Percentiles rank a stretch among this genome's conserved stretches.
phyloP scores from a whole-genome alignment of 2,329 filamentous ascomycete species.

The Colletotrichum sp. region DNA sequence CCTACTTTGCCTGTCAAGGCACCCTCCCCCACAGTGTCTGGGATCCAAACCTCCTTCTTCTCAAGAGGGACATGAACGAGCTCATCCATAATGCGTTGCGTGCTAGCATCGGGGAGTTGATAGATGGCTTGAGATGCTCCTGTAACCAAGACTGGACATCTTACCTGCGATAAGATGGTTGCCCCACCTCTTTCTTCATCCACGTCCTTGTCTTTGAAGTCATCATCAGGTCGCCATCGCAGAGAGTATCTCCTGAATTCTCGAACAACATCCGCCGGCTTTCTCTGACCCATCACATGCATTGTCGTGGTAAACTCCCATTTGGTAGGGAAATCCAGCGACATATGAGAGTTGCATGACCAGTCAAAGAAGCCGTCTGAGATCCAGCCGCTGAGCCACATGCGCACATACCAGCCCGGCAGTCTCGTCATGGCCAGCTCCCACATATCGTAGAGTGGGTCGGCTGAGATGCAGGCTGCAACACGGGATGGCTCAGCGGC shows the following conservation, averaged over 20 bases:
- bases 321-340: not conserved
- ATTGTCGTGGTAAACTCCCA: not conserved
- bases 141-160: not conserved
- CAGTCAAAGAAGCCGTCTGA: not conserved
- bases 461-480: constrained; percentile 45
- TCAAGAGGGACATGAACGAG: not conserved
- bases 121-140: not conserved
- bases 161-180: not conserved
- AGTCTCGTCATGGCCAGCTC: constrained; percentile 19
- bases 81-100: not conserved
- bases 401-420: not conserved
- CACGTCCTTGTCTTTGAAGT: not conserved
- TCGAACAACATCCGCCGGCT: not conserved
- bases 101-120: not conserved
- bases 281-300: not conserved
- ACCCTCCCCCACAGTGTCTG: not conserved
- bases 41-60: not conserved
- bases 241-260: not conserved
- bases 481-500: constrained; percentile 43
- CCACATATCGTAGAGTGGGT: constrained; percentile 39
- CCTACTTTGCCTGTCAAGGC: not conserved
- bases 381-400: not conserved
- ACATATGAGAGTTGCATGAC: not conserved
- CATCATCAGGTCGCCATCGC: not conserved
- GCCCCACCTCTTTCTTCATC: not conserved